These are phyloP conservation scores for Annulohypoxylon moriforme DNA, from an alignment of 495 filamentous ascomycete species.

Conservation along the genomic window DNA sequence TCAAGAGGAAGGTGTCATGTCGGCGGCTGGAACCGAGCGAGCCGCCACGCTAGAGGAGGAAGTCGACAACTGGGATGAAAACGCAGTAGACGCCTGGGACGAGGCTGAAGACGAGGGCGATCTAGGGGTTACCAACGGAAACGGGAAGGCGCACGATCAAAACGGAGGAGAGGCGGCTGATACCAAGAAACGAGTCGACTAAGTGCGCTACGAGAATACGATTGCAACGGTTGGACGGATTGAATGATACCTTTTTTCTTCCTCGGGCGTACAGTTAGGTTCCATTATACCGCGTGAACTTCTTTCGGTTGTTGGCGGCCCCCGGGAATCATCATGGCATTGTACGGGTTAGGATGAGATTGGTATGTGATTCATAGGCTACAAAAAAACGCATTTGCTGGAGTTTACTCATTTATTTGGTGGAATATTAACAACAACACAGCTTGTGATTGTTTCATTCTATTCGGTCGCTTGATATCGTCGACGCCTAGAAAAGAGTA, in stretches of 20 bases:
- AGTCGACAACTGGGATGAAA: constrained; percentile 87
- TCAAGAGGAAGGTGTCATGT: constrained; percentile 64
- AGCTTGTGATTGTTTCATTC: background rate
- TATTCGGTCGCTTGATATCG: background rate
- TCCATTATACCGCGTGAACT: constrained; percentile 30
- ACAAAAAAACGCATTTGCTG: constrained; percentile 19
- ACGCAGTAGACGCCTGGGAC: constrained; percentile 79
- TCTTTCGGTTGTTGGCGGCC: constrained; percentile 9
- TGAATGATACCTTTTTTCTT: constrained; percentile 45
- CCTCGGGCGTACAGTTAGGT: constrained; percentile 33
- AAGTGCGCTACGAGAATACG: constrained; percentile 37
- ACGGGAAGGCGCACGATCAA: constrained; percentile 41
- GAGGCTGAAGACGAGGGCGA: constrained; percentile 64
- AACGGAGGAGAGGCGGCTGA: constrained; percentile 39
- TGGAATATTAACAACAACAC: background rate
- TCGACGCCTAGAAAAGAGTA: background rate
- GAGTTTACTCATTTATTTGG: background rate
- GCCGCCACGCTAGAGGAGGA: constrained; percentile 70
- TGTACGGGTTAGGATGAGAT: constrained; percentile 39
- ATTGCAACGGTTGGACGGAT: constrained; percentile 37
- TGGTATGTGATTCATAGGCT: constrained; percentile 34
- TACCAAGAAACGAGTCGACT: constrained; percentile 56
- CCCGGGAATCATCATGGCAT: constrained; percentile 22
- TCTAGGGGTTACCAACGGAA: constrained; percentile 48
- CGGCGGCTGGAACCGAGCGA: constrained; percentile 41